Evolutionary conservation across 495 filamentous ascomycete genomes (phyloP).

Genomic region (Penicillium silybi): DNA sequence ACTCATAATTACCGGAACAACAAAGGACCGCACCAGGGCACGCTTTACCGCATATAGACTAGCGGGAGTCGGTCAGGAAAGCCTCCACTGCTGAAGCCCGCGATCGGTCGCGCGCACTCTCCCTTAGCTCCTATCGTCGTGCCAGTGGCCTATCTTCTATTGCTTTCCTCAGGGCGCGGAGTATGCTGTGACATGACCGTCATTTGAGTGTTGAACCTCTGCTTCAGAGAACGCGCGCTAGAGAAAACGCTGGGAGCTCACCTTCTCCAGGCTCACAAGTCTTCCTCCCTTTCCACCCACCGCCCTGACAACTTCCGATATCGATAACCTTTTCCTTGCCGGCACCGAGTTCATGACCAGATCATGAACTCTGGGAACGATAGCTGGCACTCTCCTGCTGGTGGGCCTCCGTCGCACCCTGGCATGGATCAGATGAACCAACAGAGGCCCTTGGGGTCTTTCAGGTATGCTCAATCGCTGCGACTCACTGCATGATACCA

Average conservation of each 20-base stretch:
- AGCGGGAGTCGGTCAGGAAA: conserved; percentile 30
- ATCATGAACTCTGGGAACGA: conserved; percentile 48
- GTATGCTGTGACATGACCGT: conserved; percentile 26
- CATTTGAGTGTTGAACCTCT: conserved; percentile 16
- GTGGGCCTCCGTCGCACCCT: conserved; percentile 43
- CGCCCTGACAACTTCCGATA: not conserved
- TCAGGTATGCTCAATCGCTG: conserved; percentile 29
- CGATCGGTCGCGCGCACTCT: conserved; percentile 47
- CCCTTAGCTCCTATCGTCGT: conserved; percentile 3
- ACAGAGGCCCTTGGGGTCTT: conserved; percentile 43
- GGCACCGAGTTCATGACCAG: conserved; percentile 20
- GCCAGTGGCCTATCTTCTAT: not conserved
- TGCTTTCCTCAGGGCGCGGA: conserved; percentile 2
- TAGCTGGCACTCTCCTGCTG: conserved; percentile 43
- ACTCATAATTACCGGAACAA: conserved; percentile 6
- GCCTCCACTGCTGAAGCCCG: conserved; percentile 43
- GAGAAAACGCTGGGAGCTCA: conserved; percentile 20
- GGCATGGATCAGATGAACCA: conserved; percentile 46
- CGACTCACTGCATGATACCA: not conserved
- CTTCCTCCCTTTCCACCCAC: conserved; percentile 1
- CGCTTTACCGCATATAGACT: conserved; percentile 22
- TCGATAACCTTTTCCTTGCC: not conserved
- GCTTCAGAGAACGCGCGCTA: not conserved
- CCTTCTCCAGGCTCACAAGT: not conserved
- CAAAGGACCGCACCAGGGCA: conserved; percentile 4